phyloP scores from a whole-genome alignment of 2,329 filamentous ascomycete genomes.

The Cercospora zeina region DNA sequence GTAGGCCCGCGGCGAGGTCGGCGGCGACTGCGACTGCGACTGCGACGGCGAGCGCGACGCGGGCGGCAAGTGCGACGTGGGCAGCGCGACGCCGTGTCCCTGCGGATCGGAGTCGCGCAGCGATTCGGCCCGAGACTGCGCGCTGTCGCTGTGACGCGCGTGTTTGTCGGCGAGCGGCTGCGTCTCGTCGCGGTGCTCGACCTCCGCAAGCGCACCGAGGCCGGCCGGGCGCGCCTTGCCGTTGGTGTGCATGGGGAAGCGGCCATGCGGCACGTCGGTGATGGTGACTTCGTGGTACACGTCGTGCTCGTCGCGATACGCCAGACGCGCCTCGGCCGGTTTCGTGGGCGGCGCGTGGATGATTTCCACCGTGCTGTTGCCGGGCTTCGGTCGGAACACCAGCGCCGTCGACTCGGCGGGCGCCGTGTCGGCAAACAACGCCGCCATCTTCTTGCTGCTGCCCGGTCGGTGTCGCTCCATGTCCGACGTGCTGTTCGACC shows the following conservation, averaged over 20 bases:
- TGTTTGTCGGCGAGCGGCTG: neutral
- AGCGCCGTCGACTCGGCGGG: slow-evolving; percentile 19
- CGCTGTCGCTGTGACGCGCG: slow-evolving; percentile 2
- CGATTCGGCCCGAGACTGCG: slow-evolving; percentile 14
- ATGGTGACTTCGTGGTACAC: slow-evolving; percentile 28
- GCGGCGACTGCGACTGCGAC: slow-evolving; percentile 16
- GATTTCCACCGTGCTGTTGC: slow-evolving; percentile 26
- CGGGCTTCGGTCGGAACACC: slow-evolving; percentile 17
- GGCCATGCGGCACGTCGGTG: slow-evolving; percentile 24
- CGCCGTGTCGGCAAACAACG: slow-evolving; percentile 15
- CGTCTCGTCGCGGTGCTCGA: slow-evolving; percentile 13
- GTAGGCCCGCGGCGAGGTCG: slow-evolving; percentile 10
- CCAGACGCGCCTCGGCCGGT: slow-evolving; percentile 25
- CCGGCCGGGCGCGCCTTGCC: slow-evolving; percentile 18
- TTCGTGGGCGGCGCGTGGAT: slow-evolving; percentile 26
- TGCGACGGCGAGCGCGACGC: slow-evolving; percentile 15
- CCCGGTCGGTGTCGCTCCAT: slow-evolving; percentile 15
- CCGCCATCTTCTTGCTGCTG: slow-evolving; percentile 9
- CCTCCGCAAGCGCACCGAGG: slow-evolving; percentile 19
- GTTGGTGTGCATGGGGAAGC: slow-evolving; percentile 19
- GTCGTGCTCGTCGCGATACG: slow-evolving; percentile 28
- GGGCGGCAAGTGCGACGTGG: slow-evolving; percentile 5
- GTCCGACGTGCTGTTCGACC: slow-evolving; percentile 17
- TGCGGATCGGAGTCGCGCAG: slow-evolving; percentile 20
- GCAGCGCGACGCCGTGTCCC: slow-evolving; percentile 17